These are phyloP conservation scores for Lactarius tabidus DNA, from an alignment of 768 basidiomycete species.

Conservation along the genomic window DNA sequence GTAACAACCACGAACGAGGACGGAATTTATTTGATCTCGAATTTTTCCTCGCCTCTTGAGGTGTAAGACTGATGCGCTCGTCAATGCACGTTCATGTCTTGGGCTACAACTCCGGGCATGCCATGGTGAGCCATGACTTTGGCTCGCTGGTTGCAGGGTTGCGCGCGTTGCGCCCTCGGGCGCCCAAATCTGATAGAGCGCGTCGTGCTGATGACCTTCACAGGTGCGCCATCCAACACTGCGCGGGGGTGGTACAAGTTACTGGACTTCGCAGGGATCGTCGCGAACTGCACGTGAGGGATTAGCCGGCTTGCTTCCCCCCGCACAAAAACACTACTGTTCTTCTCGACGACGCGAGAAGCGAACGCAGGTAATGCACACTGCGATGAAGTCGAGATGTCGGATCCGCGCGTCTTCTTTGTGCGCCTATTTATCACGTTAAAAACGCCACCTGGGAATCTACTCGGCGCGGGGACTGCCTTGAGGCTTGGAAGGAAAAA, in stretches of 20 bases:
- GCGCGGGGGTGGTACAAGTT: slow-evolving; percentile 17
- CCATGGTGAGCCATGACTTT: slow-evolving; percentile 60
- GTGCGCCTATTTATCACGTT: slow-evolving; percentile 50
- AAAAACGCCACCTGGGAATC: slow-evolving; percentile 54
- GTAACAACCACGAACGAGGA: background rate
- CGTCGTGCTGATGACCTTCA: slow-evolving; percentile 59
- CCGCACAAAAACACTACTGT: slow-evolving; percentile 62
- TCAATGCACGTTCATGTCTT: slow-evolving; percentile 46
- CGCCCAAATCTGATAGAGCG: slow-evolving; percentile 53
- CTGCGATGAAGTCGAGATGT: slow-evolving; percentile 37
- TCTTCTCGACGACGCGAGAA: slow-evolving; percentile 41
- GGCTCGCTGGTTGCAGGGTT: slow-evolving; percentile 53
- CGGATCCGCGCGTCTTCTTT: slow-evolving; percentile 46
- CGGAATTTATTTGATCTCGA: background rate
- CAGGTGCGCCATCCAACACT: slow-evolving; percentile 37
- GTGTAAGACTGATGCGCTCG: too few relatives aligned
- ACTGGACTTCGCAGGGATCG: slow-evolving; percentile 10
- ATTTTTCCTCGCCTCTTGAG: too few relatives aligned
- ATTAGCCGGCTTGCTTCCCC: slow-evolving; percentile 42
- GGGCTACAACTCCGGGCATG: slow-evolving; percentile 42
- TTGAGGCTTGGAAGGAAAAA: background rate
- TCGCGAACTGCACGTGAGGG: slow-evolving; percentile 13
- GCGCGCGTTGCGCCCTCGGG: slow-evolving; percentile 49
- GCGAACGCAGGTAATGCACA: slow-evolving; percentile 46
- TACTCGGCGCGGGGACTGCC: slow-evolving; percentile 34